A percentile compares a stretch with the other conserved stretches of the same genome.
Conservation (phyloP, 257 asterid genomes). For the Scutellaria galericulata region DNA sequence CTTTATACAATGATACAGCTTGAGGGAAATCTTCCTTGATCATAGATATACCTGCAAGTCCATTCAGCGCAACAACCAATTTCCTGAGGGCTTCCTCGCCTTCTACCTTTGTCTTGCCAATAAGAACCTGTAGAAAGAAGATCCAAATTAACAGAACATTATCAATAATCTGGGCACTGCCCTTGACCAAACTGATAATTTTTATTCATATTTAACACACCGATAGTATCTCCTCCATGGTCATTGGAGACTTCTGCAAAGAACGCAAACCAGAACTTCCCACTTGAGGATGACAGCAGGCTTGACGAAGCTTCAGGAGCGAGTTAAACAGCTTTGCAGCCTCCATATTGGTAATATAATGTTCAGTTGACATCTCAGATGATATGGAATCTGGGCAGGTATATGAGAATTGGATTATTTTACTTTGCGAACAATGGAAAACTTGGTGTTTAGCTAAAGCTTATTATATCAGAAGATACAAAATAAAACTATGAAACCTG, state of each 20-base stretch:
- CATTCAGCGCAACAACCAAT: slow-evolving; percentile 87
- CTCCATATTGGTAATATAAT: slow-evolving; percentile 70
- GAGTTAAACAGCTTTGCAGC: slow-evolving; percentile 95
- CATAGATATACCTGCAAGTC: slow-evolving; percentile 94
- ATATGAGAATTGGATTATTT: slow-evolving; percentile 30
- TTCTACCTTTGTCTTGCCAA: slow-evolving; percentile 90
- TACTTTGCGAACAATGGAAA: slow-evolving; percentile 14
- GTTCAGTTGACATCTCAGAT: slow-evolving; percentile 50
- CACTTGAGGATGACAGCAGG: slow-evolving; percentile 99
- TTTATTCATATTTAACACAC: slow-evolving; percentile 52
- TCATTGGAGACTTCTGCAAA: slow-evolving; percentile 94
- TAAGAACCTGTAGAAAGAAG: slow-evolving; percentile 70
- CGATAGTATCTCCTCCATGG: slow-evolving; percentile 94
- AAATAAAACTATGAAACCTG: slow-evolving; percentile 53
- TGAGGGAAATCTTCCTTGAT: slow-evolving; percentile 70
- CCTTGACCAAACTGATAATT: slow-evolving; percentile 29
- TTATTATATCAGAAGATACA: slow-evolving; percentile 18
- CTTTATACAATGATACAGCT: slow-evolving; percentile 79
- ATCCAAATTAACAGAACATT: slow-evolving; percentile 31
- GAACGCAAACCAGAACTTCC: slow-evolving; percentile 98
- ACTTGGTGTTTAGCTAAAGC: neutral
- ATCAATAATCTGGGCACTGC: slow-evolving; percentile 18
- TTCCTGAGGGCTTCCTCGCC: slow-evolving; percentile 95
- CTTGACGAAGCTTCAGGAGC: slow-evolving; percentile 98
- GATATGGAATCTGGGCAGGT: slow-evolving; percentile 54